Conservation (phyloP, 176 grass and related monocot species). For the Oryza nivara region DNA sequence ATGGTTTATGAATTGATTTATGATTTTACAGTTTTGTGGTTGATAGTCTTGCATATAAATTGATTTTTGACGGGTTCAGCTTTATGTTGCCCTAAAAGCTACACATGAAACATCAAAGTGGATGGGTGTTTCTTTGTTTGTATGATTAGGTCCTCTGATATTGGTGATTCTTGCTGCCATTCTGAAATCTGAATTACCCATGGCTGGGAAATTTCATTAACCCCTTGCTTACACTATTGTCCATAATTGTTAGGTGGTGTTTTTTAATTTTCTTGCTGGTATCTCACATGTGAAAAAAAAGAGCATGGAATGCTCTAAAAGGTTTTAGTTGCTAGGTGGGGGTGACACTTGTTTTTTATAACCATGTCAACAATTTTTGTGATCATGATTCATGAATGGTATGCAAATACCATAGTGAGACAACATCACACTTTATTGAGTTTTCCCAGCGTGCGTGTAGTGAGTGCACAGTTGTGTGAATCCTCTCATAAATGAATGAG, state of each 20-base stretch:
- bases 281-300: background rate
- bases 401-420: background rate
- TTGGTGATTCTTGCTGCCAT: slow-evolving; percentile 4
- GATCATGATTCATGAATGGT: background rate
- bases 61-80: background rate
- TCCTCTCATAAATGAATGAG: background rate
- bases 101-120: slow-evolving; percentile 8
- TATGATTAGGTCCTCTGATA: background rate
- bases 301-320: background rate
- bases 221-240: background rate
- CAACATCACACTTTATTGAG: background rate
- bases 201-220: background rate
- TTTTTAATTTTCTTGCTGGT: background rate
- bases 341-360: background rate
- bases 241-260: background rate
- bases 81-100: background rate
- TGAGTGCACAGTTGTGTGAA: background rate
- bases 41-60: background rate
- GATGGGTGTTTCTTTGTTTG: slow-evolving; percentile 1
- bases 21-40: background rate
- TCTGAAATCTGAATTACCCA: background rate
- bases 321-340: background rate
- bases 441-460: background rate
- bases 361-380: background rate
- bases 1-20: background rate